Percentiles rank a stretch among this genome's conserved stretches.
phyloP scores from a whole-genome alignment of 2,329 filamentous ascomycete species.

The Davidsoniella neocaledoniae region DNA sequence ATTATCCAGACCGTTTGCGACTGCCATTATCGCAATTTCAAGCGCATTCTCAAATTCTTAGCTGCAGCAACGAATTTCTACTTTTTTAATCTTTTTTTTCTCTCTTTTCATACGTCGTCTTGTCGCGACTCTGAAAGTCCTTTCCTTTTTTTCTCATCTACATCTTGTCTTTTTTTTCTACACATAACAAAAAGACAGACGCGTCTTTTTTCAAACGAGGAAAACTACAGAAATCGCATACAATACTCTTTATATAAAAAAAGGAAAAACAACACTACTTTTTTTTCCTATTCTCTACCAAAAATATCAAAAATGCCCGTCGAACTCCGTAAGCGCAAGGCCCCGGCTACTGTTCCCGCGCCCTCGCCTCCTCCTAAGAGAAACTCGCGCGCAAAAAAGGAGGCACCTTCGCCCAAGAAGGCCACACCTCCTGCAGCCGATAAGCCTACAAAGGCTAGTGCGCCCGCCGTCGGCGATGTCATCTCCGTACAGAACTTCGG shows the following conservation, averaged over 20 bases:
- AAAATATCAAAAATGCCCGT: conserved; percentile 30
- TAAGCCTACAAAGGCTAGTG: background rate
- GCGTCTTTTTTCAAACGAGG: background rate
- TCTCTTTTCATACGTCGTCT: conserved; percentile 1
- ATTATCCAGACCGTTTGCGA: conserved; percentile 9
- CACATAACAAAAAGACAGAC: background rate
- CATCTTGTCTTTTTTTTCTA: background rate
- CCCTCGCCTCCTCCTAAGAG: conserved; percentile 25
- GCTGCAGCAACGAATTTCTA: background rate
- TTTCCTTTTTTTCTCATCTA: background rate
- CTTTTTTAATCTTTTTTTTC: conserved; percentile 2
- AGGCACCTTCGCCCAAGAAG: conserved; percentile 15
- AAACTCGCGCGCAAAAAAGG: conserved; percentile 21
- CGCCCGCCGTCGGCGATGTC: conserved; percentile 32
- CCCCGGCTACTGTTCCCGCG: conserved; percentile 29
- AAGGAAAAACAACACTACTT: no score
- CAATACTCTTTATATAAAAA: no score
- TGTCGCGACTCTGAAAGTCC: background rate
- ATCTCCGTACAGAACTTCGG: conserved; percentile 44
- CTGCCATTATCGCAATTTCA: conserved; percentile 4
- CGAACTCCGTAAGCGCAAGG: conserved; percentile 45
- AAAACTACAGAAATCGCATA: no score
- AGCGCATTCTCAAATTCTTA: background rate
- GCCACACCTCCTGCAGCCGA: background rate
- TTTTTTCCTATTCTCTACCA: background rate